Percentiles rank a stretch among this genome's conserved stretches.
Evolutionary conservation across 2,329 filamentous ascomycete genomes (phyloP).

Genomic region (Claviceps arundinis): DNA sequence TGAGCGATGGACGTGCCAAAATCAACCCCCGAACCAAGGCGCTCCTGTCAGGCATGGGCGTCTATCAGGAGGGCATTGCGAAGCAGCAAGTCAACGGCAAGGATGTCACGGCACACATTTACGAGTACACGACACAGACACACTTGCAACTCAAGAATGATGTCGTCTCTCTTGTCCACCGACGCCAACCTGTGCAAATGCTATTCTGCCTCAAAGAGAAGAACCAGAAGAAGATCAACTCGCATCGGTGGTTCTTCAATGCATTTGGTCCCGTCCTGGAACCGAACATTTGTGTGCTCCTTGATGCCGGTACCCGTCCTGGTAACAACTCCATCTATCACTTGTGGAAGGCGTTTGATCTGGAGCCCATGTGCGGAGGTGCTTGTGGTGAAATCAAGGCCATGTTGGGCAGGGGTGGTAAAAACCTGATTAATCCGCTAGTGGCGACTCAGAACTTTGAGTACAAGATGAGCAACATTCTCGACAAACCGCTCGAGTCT

Average conservation of each 20-base stretch:
- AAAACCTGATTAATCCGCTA: slow-evolving; percentile 81
- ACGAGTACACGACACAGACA: slow-evolving; percentile 85
- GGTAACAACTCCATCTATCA: slow-evolving; percentile 94
- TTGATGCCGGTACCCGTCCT: slow-evolving; percentile 92
- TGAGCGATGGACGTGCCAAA: slow-evolving; percentile 92
- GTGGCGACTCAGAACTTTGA: slow-evolving; percentile 97
- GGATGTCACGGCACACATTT: slow-evolving; percentile 93
- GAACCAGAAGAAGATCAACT: slow-evolving; percentile 99
- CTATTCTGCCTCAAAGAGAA: slow-evolving; percentile 98
- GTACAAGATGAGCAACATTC: slow-evolving; percentile 99
- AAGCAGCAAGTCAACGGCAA: slow-evolving; percentile 97
- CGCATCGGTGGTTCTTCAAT: slow-evolving; percentile 97
- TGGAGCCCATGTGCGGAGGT: slow-evolving; percentile 94
- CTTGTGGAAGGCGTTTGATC: slow-evolving; percentile 95
- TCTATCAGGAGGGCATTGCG: slow-evolving; percentile 96
- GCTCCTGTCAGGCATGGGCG: slow-evolving; percentile 81
- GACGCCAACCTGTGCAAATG: slow-evolving; percentile 86
- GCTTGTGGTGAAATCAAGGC: slow-evolving; percentile 98
- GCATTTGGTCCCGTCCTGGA: slow-evolving; percentile 87
- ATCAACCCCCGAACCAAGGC: slow-evolving; percentile 89
- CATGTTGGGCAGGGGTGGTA: slow-evolving; percentile 76
- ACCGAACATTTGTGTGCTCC: slow-evolving; percentile 90
- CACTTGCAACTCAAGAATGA: slow-evolving; percentile 82
- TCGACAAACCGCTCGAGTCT: slow-evolving; percentile 94
- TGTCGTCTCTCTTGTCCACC: slow-evolving; percentile 70